A percentile compares a stretch with the other conserved stretches of the same genome.
Evolutionary conservation across 2,329 filamentous ascomycete genomes (phyloP).

Genomic region (Neopestalotiopsis sp.): DNA sequence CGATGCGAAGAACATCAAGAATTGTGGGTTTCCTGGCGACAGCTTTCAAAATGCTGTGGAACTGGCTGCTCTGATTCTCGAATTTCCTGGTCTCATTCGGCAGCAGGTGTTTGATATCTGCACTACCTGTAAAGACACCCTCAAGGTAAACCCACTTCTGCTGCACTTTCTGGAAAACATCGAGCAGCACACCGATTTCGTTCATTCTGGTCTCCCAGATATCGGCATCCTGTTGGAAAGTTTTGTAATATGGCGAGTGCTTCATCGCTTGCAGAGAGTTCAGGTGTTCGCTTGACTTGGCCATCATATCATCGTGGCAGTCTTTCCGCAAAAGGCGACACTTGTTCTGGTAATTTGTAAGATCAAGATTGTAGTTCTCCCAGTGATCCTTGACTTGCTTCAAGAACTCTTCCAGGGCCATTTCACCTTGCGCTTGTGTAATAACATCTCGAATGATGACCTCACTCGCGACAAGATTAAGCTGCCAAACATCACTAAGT

Average conservation of each 20-base stretch:
- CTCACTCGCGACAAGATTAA: constrained; percentile 88
- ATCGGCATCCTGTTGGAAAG: constrained; percentile 96
- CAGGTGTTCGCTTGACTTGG: constrained; percentile 96
- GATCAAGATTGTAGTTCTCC: constrained; percentile 92
- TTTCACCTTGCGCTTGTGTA: constrained; percentile 93
- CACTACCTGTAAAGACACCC: constrained; percentile 97
- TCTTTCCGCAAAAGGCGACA: constrained; percentile 89
- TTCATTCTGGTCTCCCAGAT: constrained; percentile 99
- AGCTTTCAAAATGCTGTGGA: constrained; percentile 99
- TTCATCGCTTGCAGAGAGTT: constrained; percentile 99
- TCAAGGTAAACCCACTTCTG: constrained; percentile 99
- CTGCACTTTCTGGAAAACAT: constrained; percentile 99
- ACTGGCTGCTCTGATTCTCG: constrained; percentile 99
- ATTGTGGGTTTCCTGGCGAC: constrained; percentile 96
- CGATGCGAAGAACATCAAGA: constrained; percentile 93
- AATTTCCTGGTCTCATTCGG: constrained; percentile 97
- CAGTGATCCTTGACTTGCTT: constrained; percentile 96
- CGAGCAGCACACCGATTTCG: constrained; percentile 94
- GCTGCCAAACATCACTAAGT: constrained; percentile 97
- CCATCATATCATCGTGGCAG: constrained; percentile 91
- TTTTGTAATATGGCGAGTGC: constrained; percentile 98
- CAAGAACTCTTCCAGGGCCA: constrained; percentile 97
- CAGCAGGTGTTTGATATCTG: constrained; percentile 96
- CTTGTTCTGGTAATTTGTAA: constrained; percentile 98
- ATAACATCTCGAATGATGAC: constrained; percentile 91